These are phyloP conservation scores for Acanthamoeba sp. DNA, from an alignment of 208 protist genomes.

Conservation along the genomic window DNA sequence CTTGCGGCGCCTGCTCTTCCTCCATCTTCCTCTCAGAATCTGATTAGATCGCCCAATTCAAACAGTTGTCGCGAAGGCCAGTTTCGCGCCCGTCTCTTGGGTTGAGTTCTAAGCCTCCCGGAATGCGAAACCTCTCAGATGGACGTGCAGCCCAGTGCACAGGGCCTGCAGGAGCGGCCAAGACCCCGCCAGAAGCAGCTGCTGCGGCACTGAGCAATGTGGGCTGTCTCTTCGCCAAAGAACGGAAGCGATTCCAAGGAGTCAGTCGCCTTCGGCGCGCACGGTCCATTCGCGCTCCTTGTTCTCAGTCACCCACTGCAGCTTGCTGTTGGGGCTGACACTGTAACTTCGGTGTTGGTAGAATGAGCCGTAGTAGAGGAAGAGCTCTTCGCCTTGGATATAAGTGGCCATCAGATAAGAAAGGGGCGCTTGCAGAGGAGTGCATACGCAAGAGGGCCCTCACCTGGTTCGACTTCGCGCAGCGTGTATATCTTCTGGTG, in stretches of 20 bases:
- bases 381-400: constrained; percentile 19
- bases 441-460: no score
- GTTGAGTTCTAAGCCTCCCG: no score
- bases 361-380: constrained; percentile 2
- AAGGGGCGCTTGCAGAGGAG: neutral
- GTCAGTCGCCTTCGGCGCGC: neutral
- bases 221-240: neutral
- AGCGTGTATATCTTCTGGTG: constrained; percentile 1
- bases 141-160: no score
- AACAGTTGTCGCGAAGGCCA: no score
- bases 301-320: neutral
- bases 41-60: no score
- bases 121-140: no score
- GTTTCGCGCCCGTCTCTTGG: no score
- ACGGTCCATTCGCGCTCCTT: neutral
- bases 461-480: neutral
- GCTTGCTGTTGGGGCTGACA: neutral
- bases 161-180: no score
- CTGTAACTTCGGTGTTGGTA: neutral
- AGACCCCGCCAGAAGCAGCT: no score
- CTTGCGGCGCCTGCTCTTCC: neutral
- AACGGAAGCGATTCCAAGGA: neutral
- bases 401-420: no score
- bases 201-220: neutral
- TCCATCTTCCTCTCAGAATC: neutral